Conservation (phyloP, 352 stramenopile species). For the Globisporangium acanthophoron region DNA sequence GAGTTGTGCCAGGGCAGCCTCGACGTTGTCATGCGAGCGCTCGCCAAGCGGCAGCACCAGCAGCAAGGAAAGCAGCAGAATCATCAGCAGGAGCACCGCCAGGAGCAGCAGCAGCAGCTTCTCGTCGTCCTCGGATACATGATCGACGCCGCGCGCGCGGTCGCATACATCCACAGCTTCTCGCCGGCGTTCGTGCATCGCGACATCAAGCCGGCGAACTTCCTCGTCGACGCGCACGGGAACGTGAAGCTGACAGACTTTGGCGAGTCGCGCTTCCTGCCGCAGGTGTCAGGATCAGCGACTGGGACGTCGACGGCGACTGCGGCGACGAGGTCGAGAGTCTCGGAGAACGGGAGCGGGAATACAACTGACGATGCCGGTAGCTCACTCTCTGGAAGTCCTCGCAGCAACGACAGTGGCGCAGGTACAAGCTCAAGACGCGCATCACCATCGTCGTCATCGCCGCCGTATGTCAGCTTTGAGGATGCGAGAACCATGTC, state of each 20-base stretch:
- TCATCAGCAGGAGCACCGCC: conserved; percentile 2
- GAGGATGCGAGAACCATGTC: background rate
- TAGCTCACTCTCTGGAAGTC: background rate
- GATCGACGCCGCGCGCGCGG: conserved; percentile 51
- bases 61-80: background rate
- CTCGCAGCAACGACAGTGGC: background rate
- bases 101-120: conserved; percentile 20
- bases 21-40: conserved; percentile 24
- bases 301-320: conserved; percentile 1
- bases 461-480: no score
- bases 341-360: background rate
- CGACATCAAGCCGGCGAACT: conserved; percentile 77
- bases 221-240: conserved; percentile 56
- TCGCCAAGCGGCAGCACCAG: background rate
- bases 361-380: background rate
- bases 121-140: conserved; percentile 61
- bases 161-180: conserved; percentile 74
- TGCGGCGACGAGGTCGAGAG: conserved; percentile 17
- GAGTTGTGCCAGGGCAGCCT: conserved; percentile 73
- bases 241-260: conserved; percentile 79
- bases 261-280: conserved; percentile 42
- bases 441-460: no score
- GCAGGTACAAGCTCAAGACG: no score
- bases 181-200: conserved; percentile 63
- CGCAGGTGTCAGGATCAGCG: conserved; percentile 4